A percentile compares a stretch with the other conserved stretches of the same genome.
Conservation (phyloP, 2,329 filamentous ascomycete genomes). For the Aaosphaeria arxii region DNA sequence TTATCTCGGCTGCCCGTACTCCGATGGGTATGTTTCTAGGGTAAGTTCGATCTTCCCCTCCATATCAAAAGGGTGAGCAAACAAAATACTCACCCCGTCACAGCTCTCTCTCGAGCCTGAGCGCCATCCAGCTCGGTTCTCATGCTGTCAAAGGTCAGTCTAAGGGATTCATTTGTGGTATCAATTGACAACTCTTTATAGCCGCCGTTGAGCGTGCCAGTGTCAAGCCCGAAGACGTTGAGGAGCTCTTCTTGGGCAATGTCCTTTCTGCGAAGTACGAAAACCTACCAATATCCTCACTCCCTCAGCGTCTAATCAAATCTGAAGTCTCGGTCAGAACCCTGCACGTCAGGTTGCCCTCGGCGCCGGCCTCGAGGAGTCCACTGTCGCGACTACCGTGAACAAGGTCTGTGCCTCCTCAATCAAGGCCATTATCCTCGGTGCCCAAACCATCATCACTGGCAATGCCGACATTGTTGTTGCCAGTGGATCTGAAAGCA, state of each 20-base stretch:
- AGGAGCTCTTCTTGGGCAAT: slow-evolving; percentile 98
- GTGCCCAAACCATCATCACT: slow-evolving; percentile 95
- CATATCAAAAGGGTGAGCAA: slow-evolving; percentile 15
- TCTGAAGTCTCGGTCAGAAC: slow-evolving; percentile 83
- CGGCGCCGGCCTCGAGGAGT: slow-evolving; percentile 77
- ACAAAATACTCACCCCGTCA: slow-evolving; percentile 15
- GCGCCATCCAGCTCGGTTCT: slow-evolving; percentile 80
- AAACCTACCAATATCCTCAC: background rate
- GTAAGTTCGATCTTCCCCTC: slow-evolving; percentile 50
- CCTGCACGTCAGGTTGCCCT: slow-evolving; percentile 93
- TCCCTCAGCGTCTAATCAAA: slow-evolving; percentile 33
- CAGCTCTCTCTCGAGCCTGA: slow-evolving; percentile 85
- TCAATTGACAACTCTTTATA: too few relatives aligned
- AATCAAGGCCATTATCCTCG: slow-evolving; percentile 91
- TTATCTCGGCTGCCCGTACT: slow-evolving; percentile 87
- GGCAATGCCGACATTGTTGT: slow-evolving; percentile 91
- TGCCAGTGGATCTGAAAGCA: slow-evolving; percentile 93
- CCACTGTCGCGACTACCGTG: slow-evolving; percentile 82
- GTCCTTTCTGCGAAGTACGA: slow-evolving; percentile 92
- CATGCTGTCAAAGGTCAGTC: slow-evolving; percentile 84
- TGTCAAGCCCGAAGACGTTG: slow-evolving; percentile 83
- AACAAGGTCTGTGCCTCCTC: slow-evolving; percentile 99
- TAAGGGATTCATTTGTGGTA: too few relatives aligned
- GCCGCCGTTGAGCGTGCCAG: slow-evolving; percentile 81
- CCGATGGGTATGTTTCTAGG: slow-evolving; percentile 93